Percentiles rank a stretch among this genome's conserved stretches.
Evolutionary conservation across 2,329 filamentous ascomycete species (phyloP).

Genomic region (Pseudogymnoascus sp.): DNA sequence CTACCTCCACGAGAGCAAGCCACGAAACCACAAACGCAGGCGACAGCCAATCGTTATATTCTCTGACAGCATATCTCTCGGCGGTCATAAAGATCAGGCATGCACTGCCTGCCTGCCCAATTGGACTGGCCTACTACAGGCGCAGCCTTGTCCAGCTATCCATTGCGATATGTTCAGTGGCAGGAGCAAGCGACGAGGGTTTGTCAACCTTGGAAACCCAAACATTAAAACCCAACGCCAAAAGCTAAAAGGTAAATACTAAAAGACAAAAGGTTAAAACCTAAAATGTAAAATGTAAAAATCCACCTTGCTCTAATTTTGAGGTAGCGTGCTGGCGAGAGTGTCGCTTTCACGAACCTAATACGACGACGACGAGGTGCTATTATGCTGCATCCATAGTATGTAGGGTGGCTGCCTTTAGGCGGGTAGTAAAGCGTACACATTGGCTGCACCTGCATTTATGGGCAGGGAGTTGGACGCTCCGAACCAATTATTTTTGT

Average conservation of each 20-base stretch:
- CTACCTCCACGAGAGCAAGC: not conserved
- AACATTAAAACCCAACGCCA: no score
- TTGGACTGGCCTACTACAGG: not conserved
- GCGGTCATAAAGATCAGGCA: not conserved
- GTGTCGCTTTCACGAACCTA: not conserved
- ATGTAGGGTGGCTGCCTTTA: not conserved
- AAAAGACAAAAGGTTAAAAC: no score
- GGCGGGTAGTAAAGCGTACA: not conserved
- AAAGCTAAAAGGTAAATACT: no score
- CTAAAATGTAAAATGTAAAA: no score
- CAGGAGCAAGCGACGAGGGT: no score
- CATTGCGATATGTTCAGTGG: not conserved
- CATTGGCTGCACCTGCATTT: not conserved
- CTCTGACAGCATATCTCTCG: not conserved
- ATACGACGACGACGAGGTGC: not conserved
- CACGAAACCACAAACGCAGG: not conserved
- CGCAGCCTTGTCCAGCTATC: not conserved
- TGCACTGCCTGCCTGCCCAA: not conserved
- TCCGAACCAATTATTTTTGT: not conserved
- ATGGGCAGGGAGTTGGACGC: not conserved
- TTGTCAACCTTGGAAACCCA: no score
- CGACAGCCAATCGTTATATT: not conserved
- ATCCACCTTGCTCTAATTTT: not conserved
- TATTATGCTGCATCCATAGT: not conserved
- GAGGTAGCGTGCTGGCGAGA: not conserved